Evolutionary conservation across 495 filamentous ascomycete species (phyloP).

Genomic region (Collariella sp.): DNA sequence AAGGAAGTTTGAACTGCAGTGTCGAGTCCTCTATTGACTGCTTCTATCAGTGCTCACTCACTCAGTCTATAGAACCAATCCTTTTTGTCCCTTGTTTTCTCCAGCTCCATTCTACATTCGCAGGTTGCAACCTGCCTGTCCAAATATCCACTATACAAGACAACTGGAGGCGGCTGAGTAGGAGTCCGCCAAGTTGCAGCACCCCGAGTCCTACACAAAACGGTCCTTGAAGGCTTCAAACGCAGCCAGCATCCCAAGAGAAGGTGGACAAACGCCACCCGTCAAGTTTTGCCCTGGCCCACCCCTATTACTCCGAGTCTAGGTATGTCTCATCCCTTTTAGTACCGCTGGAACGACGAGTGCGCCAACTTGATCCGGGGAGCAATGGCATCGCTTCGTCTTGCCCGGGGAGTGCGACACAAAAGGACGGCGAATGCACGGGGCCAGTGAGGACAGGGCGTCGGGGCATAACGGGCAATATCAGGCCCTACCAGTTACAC

Average conservation of each 20-base stretch:
- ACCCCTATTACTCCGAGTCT: background rate
- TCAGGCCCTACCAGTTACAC: background rate
- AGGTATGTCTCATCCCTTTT: slow-evolving; percentile 10
- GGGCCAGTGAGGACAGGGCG: background rate
- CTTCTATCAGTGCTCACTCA: background rate
- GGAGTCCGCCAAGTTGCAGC: background rate
- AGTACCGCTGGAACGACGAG: background rate
- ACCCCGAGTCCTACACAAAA: no score
- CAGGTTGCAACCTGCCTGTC: background rate
- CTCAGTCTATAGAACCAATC: background rate
- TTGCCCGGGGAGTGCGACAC: slow-evolving; percentile 7
- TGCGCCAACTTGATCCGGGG: slow-evolving; percentile 1
- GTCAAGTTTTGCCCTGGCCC: background rate
- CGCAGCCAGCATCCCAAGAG: no score
- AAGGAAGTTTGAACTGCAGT: background rate
- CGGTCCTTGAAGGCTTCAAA: no score
- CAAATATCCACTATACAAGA: background rate
- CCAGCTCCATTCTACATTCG: background rate
- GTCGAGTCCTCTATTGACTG: background rate
- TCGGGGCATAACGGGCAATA: background rate
- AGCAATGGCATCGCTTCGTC: background rate
- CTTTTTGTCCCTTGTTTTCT: background rate
- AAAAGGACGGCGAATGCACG: background rate
- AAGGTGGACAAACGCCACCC: background rate
- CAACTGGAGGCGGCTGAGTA: background rate